A percentile compares a stretch with the other conserved stretches of the same genome.
phyloP scores from a whole-genome alignment of 331 rosid genomes.

The Spiraea crenata region DNA sequence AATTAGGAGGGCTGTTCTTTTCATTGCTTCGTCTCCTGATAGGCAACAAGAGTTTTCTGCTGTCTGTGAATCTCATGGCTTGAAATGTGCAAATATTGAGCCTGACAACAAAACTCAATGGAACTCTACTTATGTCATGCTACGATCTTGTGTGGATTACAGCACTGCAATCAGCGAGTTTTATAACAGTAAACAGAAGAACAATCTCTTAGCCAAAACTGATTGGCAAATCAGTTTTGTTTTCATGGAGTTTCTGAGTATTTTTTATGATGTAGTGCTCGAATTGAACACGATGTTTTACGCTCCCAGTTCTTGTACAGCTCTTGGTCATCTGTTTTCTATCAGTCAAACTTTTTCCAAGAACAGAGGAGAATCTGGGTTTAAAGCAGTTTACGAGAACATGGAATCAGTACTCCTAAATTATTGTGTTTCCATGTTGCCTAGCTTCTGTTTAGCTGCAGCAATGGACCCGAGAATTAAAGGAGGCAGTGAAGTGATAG shows the following conservation, averaged over 20 bases:
- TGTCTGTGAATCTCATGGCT: not conserved
- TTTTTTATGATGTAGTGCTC: not conserved
- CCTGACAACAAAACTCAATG: slow-evolving; percentile 1
- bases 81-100: not conserved
- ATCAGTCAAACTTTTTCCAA: not conserved
- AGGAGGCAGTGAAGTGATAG: not conserved
- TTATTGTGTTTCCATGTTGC: not conserved
- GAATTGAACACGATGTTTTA: too few relatives aligned
- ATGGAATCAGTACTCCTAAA: not conserved
- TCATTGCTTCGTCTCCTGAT: not conserved
- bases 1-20: not conserved
- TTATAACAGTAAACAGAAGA: not conserved
- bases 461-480: not conserved
- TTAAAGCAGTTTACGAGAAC: not conserved
- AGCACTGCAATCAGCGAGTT: slow-evolving; percentile 2
- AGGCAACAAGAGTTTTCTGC: slow-evolving; percentile 2
- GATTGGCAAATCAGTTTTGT: not conserved
- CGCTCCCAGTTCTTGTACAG: too few relatives aligned
- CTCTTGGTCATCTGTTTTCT: too few relatives aligned
- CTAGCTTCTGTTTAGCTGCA: slow-evolving; percentile 4
- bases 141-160: not conserved
- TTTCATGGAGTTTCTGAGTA: not conserved
- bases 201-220: not conserved
- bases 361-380: not conserved
- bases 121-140: not conserved